Base-by-base conservation (phyloP, 2,329 filamentous ascomycete species). In the Cladobotryum mycophilum region DNA sequence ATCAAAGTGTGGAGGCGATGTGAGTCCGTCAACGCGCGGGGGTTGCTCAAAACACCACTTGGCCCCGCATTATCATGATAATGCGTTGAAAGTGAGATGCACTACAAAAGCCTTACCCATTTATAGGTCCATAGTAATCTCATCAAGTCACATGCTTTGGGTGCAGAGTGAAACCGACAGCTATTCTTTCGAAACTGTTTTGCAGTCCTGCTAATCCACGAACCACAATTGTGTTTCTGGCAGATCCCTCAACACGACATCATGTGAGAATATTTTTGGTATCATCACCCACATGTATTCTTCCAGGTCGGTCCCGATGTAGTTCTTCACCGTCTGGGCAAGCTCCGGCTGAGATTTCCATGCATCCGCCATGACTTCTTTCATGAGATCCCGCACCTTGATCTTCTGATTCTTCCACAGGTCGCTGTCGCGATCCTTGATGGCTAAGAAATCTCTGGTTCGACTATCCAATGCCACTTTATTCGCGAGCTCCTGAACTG, bases 271-370 rank as follows among this genome's bases (percentile, higher is more conserved):
- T n/a, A 38, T 2, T 38, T 57, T 57, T 2, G 52, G 55, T n/a
- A 56, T 50, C 22, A 54, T 41, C 35, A 52, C 52, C 57, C 56
- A 59, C n/a, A 52, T 43, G 11, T 43, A 55, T 5, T 57, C 52
- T 6, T 55, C 53, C 47, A 58, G 1, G n/a, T 46, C 49, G 12
- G 41, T 14, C n/a, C 56, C 57, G 5, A 56, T 40, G 6, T 41
- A 50, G n/a, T 58, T 48, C 30, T 38, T 41, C 7, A 55, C 45
- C 1, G 55, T 48, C 41, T 49, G 30, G 30, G 25, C 33, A n/a
- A 58, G 12, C 15, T 51, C 44, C 2, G 55, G 49, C 3, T 50
- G 36, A 18, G 41, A 48, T 7, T 47, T 43, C 54, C 50, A 55
- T 9, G 49, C 40, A 33, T 53, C 49, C 35, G 43, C 37, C 15